phyloP scores from a whole-genome alignment of 2,329 filamentous ascomycete genomes.

The Xylaria sp. region DNA sequence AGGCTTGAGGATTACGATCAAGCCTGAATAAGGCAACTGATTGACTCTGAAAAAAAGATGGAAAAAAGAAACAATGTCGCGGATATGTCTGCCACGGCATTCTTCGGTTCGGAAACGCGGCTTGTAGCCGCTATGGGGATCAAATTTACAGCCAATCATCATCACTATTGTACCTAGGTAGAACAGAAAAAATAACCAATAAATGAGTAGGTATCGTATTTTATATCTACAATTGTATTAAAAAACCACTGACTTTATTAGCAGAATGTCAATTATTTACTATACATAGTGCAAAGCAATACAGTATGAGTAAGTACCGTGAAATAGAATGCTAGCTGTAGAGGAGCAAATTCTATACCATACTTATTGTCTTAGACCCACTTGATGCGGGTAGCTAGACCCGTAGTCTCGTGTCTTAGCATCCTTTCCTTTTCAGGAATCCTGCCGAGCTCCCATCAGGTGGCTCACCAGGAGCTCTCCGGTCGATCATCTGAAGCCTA shows the following conservation, averaged over 20 bases:
- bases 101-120: slow-evolving; percentile 38
- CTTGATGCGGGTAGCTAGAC: background rate
- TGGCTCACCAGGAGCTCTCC: background rate
- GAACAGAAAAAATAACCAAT: too few relatives aligned
- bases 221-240: too few relatives aligned
- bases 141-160: too few relatives aligned
- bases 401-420: background rate
- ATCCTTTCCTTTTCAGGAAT: background rate
- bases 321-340: background rate
- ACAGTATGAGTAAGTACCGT: background rate
- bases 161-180: too few relatives aligned
- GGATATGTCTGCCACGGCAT: slow-evolving; percentile 39
- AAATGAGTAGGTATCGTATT: too few relatives aligned
- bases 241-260: too few relatives aligned
- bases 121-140: too few relatives aligned
- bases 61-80: slow-evolving; percentile 46
- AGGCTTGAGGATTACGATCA: slow-evolving; percentile 40
- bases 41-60: slow-evolving; percentile 48
- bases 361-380: background rate
- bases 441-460: background rate
- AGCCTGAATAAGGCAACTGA: slow-evolving; percentile 46
- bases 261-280: too few relatives aligned
- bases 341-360: background rate
- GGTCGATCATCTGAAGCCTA: slow-evolving; percentile 9
- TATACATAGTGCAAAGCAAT: background rate